Evolutionary conservation across 305 asterid species (phyloP).

Genomic region (Petunia hybrid): DNA sequence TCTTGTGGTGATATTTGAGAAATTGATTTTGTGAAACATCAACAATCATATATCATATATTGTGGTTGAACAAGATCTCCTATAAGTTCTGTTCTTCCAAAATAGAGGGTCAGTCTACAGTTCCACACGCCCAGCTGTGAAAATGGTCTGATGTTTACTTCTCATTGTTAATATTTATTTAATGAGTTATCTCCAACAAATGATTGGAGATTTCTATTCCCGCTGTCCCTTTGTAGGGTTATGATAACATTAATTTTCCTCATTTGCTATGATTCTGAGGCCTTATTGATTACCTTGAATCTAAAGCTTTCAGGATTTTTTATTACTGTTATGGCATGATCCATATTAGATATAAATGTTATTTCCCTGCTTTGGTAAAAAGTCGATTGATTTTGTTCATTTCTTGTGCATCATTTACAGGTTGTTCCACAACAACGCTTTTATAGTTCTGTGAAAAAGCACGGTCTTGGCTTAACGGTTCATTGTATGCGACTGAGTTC

Average conservation of each 20-base stretch:
- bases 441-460: constrained; percentile 53
- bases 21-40: neutral
- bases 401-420: constrained; percentile 39
- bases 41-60: neutral
- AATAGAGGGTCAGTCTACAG: neutral
- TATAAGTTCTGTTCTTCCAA: neutral
- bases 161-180: no score
- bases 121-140: no score
- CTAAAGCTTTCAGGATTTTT: no score
- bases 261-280: neutral
- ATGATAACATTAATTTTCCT: neutral
- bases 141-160: no score
- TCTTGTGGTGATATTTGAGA: neutral
- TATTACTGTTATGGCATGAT: no score
- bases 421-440: constrained; percentile 75
- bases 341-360: no score
- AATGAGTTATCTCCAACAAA: no score
- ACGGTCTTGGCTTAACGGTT: constrained; percentile 76
- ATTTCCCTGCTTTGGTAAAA: no score
- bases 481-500: constrained; percentile 84
- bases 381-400: neutral
- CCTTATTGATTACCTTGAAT: neutral
- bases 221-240: neutral
- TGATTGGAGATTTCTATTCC: neutral
- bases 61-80: neutral